Conservation (phyloP, 352 stramenopile genomes). For the Pythium rishiriense region DNA sequence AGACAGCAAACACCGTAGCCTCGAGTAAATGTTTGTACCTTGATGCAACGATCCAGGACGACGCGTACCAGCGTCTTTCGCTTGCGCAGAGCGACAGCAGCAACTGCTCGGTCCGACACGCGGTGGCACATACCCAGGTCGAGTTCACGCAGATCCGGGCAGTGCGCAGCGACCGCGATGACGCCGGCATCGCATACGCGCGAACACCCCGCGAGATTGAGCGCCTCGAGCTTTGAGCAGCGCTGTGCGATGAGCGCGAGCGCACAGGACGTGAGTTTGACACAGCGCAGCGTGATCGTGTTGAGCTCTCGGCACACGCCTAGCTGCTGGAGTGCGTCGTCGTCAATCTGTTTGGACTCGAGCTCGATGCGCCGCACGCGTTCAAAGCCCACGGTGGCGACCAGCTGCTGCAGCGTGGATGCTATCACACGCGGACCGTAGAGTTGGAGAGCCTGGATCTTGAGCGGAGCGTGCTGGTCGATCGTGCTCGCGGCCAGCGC, state of each 20-base stretch:
- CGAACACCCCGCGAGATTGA: conserved; percentile 78
- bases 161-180: conserved; percentile 58
- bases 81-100: conserved; percentile 46
- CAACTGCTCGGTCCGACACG: conserved; percentile 67
- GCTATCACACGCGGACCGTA: conserved; percentile 61
- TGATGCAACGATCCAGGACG: conserved; percentile 62
- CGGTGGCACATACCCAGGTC: conserved; percentile 83
- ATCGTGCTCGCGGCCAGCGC: conserved; percentile 25
- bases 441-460: conserved; percentile 50
- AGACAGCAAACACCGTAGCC: neutral
- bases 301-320: conserved; percentile 37
- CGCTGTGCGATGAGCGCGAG: conserved; percentile 43
- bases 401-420: conserved; percentile 41
- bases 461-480: conserved; percentile 21
- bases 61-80: conserved; percentile 40
- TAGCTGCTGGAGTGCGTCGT: conserved; percentile 43
- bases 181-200: conserved; percentile 80
- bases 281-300: conserved; percentile 57
- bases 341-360: conserved; percentile 74
- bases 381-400: conserved; percentile 37
- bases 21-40: conserved; percentile 27
- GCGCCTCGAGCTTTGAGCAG: conserved; percentile 39
- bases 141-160: conserved; percentile 44
- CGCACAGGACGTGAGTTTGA: conserved; percentile 67
- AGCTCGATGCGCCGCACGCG: conserved; percentile 54